Evolutionary conservation across 345 rosid species (phyloP), one percentile per base, ranked within the genome.

Genomic region (Moringa oleifera): DNA sequence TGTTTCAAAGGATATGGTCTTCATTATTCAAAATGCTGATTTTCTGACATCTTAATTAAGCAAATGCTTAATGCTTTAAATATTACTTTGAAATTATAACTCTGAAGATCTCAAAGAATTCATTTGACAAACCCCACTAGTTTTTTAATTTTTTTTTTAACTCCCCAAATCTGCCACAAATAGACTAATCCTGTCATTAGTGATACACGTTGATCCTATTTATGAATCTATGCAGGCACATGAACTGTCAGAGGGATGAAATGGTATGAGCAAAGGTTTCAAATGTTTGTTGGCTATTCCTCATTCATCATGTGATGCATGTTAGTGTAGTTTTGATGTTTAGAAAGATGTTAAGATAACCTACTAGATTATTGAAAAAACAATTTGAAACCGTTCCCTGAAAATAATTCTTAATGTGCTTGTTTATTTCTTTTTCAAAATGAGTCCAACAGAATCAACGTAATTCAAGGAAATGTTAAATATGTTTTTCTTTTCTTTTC

Each of bases 201-300:
- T 28, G 33, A 28, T 28, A 28, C 33, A 2, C 8, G 3, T 3
- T 28, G 33, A 3, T 28, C 33, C 33, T 28, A 28, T 2, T 28
- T 28, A 2, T 28, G 8, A 3, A 28, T 41, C 47, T 41, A 41
- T 9, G 12, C 17, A 41, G 6, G 12, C 12, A 5, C 12, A 11
- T 9, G 47, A 41, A 41, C 16, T 41, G 47, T 41, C 12, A 41
- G 16, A 41, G 16, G 47, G 12, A 15, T 41, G 47, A 5, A 41
- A 11, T 41, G 6, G 47, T n/a, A n/a, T n/a, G n/a, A n/a, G n/a
- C n/a, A n/a, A n/a, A n/a, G n/a, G n/a, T n/a, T n/a, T n/a, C n/a
- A n/a, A n/a, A n/a, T n/a, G n/a, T n/a, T n/a, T 61, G 37, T 25
- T 19, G 25, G 41, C 24, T n/a, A n/a, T 49, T 25, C 15, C 66